Conservation (phyloP, 2,329 filamentous ascomycete genomes). For the Aspergillus clavatus region DNA sequence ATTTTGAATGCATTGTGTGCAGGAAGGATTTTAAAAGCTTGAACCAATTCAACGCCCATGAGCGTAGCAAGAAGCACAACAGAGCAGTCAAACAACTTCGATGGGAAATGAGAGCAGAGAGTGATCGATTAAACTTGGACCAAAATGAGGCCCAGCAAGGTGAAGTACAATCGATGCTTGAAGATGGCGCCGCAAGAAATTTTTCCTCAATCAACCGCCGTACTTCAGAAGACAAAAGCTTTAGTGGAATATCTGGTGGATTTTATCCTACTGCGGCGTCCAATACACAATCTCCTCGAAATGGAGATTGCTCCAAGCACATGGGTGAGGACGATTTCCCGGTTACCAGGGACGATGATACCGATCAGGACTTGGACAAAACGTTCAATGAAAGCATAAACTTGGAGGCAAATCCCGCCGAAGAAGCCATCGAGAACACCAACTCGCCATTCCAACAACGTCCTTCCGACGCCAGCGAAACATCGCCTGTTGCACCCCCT, state of each 20-base stretch:
- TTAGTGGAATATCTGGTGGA: background rate
- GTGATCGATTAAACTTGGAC: conserved; percentile 46
- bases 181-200: background rate
- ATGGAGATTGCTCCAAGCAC: background rate
- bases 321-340: background rate
- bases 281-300: background rate
- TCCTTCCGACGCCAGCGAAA: conserved; percentile 17
- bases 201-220: background rate
- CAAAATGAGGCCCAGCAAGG: background rate
- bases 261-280: background rate
- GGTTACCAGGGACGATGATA: background rate
- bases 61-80: conserved; percentile 92
- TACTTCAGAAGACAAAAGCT: conserved; percentile 20
- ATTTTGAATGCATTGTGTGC: conserved; percentile 60
- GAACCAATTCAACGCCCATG: conserved; percentile 84
- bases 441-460: conserved; percentile 15
- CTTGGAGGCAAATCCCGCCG: background rate
- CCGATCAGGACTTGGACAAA: background rate
- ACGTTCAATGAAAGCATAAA: background rate
- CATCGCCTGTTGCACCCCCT: conserved; percentile 10
- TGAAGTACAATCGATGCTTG: background rate
- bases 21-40: conserved; percentile 76
- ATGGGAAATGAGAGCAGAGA: conserved; percentile 78
- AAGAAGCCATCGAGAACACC: conserved; percentile 3
- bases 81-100: conserved; percentile 79